These are phyloP conservation scores for Nakazawaea laoshanensis DNA, from an alignment of 805 yeast genomes.

Conservation along the genomic window DNA sequence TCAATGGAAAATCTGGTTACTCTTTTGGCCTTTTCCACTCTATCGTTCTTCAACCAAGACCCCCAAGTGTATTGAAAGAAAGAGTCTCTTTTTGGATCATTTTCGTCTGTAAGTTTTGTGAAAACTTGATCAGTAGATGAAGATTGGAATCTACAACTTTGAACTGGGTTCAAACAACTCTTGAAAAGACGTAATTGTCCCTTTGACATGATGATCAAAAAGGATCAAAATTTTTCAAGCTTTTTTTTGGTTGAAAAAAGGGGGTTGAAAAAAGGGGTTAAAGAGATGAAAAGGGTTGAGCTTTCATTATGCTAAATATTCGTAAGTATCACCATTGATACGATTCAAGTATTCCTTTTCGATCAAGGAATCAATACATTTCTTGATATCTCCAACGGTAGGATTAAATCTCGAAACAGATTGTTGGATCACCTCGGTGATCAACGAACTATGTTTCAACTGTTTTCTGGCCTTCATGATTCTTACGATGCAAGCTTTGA, in stretches of 20 bases:
- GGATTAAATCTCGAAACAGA: conserved; percentile 76
- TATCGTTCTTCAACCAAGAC: conserved; percentile 82
- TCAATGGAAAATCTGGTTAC: conserved; percentile 74
- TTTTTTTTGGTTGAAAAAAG: too few relatives aligned
- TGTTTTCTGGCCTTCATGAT: conserved; percentile 91
- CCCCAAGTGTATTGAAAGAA: conserved; percentile 94
- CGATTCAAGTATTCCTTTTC: conserved; percentile 83
- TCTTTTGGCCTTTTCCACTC: conserved; percentile 63
- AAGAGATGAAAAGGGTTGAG: too few relatives aligned
- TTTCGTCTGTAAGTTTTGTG: conserved; percentile 51
- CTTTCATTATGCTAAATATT: conserved; percentile 57
- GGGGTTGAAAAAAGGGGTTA: too few relatives aligned
- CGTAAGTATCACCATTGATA: conserved; percentile 63
- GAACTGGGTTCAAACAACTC: too few relatives aligned
- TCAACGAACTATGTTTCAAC: conserved; percentile 68
- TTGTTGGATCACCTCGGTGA: conserved; percentile 84
- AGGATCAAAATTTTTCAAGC: too few relatives aligned
- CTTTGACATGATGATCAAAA: too few relatives aligned
- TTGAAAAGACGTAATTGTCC: too few relatives aligned
- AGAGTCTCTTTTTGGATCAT: conserved; percentile 58
- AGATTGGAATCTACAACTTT: conserved; percentile 5
- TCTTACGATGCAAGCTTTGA: conserved; percentile 91
- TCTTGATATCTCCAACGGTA: conserved; percentile 76
- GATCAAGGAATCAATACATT: conserved; percentile 75
- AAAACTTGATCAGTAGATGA: conserved; percentile 23